Percentiles rank a stretch among this genome's conserved stretches.
These are phyloP conservation scores for Corniculantispora saksenae DNA, from an alignment of 2,329 filamentous ascomycete species.

Conservation along the genomic window DNA sequence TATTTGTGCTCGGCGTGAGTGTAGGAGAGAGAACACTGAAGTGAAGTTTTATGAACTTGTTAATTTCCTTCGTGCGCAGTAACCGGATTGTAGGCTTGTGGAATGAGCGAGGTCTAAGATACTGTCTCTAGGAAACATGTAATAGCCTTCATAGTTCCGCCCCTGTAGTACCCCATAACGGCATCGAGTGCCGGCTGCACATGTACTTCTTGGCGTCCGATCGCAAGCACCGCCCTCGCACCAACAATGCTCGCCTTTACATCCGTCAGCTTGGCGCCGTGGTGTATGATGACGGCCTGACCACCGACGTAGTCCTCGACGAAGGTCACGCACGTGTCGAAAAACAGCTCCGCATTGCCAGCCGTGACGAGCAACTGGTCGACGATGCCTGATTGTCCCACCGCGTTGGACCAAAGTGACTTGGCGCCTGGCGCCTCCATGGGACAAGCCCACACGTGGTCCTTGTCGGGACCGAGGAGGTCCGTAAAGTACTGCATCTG, in stretches of 20 bases:
- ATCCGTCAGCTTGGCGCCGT: not conserved
- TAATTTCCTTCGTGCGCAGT: too few relatives aligned
- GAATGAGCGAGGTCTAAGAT: too few relatives aligned
- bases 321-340: not conserved
- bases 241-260: slow-evolving; percentile 4
- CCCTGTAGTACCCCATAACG: slow-evolving; percentile 4
- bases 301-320: not conserved
- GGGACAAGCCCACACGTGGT: not conserved
- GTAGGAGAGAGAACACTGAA: too few relatives aligned
- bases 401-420: not conserved
- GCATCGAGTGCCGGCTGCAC: slow-evolving; percentile 18
- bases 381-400: not conserved
- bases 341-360: not conserved
- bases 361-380: not conserved
- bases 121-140: not conserved
- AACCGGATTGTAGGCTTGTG: too few relatives aligned
- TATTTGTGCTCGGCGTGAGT: too few relatives aligned
- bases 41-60: too few relatives aligned
- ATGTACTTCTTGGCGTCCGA: slow-evolving; percentile 15
- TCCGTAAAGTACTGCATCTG: not conserved
- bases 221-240: not conserved
- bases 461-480: not conserved
- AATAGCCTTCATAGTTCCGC: not conserved
- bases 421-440: not conserved
- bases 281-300: not conserved